Evolutionary conservation across 2,329 filamentous ascomycete species (phyloP).

Genomic region (Thelonectria rubi): DNA sequence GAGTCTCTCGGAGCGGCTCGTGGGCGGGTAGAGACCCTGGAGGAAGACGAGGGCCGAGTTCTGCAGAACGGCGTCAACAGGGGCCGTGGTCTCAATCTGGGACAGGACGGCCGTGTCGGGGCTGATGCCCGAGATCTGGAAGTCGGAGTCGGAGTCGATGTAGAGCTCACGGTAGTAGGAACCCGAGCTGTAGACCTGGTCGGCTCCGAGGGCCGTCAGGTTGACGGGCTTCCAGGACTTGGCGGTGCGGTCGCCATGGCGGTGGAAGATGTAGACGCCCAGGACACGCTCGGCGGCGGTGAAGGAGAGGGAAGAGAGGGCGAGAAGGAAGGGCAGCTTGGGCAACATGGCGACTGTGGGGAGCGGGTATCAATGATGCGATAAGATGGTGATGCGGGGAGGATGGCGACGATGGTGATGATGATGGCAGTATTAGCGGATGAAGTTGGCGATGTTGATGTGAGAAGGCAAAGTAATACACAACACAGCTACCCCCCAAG

Average conservation of each 20-base stretch:
- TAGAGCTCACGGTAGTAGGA: constrained; percentile 81
- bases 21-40: constrained; percentile 87
- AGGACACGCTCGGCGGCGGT: constrained; percentile 72
- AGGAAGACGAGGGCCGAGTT: constrained; percentile 82
- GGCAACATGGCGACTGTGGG: constrained; percentile 47
- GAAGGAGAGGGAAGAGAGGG: constrained; percentile 49
- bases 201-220: constrained; percentile 82
- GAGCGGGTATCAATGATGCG: not conserved
- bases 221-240: constrained; percentile 77
- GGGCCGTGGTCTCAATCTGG: constrained; percentile 78
- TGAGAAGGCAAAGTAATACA: not conserved
- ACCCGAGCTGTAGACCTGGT: constrained; percentile 77
- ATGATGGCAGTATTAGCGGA: not conserved
- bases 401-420: constrained; percentile 10
- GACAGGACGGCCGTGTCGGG: constrained; percentile 70
- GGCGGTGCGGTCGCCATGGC: constrained; percentile 87
- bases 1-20: constrained; percentile 68
- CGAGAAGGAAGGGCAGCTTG: constrained; percentile 49
- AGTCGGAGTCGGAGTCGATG: constrained; percentile 66
- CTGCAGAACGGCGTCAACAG: constrained; percentile 80
- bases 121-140: constrained; percentile 73
- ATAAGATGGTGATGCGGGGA: constrained; percentile 5
- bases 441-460: constrained; percentile 20
- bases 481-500: not conserved
- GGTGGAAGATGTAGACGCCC: constrained; percentile 86